Conservation (phyloP, 441 rosid genomes). For the Gossypium armourianum region DNA sequence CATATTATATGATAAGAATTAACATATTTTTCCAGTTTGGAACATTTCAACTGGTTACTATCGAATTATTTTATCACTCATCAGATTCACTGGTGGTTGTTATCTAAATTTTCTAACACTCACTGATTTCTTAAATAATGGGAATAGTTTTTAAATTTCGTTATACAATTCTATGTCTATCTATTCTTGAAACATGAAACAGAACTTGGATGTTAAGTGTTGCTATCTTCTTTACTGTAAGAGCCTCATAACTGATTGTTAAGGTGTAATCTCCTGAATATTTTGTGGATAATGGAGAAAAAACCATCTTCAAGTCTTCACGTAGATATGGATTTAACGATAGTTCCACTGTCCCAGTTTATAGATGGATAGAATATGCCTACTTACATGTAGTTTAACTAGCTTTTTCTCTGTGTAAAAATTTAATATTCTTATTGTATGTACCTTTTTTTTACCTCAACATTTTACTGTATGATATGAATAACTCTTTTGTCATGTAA, state of each 20-base stretch:
- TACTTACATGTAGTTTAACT: neutral
- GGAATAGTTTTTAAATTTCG: too few species aligned
- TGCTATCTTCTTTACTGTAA: neutral
- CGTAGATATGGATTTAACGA: neutral
- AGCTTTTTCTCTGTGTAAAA: neutral
- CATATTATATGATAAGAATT: neutral
- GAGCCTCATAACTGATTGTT: neutral
- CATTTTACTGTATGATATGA: constrained; percentile 1
- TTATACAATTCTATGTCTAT: neutral
- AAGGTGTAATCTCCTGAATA: neutral
- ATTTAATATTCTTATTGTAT: neutral
- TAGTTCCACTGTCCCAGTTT: neutral
- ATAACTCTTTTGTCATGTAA: constrained; percentile 12
- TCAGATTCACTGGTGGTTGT: neutral
- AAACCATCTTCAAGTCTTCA: neutral
- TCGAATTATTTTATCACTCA: neutral
- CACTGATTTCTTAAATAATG: neutral
- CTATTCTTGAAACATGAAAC: neutral
- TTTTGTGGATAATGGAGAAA: neutral
- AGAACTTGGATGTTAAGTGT: neutral
- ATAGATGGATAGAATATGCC: neutral
- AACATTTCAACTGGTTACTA: neutral
- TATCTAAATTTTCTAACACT: neutral
- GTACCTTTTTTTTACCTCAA: neutral
- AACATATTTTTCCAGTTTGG: neutral